Evolutionary conservation across 495 filamentous ascomycete genomes (phyloP).

Genomic region (Talaromyces adpressus): DNA sequence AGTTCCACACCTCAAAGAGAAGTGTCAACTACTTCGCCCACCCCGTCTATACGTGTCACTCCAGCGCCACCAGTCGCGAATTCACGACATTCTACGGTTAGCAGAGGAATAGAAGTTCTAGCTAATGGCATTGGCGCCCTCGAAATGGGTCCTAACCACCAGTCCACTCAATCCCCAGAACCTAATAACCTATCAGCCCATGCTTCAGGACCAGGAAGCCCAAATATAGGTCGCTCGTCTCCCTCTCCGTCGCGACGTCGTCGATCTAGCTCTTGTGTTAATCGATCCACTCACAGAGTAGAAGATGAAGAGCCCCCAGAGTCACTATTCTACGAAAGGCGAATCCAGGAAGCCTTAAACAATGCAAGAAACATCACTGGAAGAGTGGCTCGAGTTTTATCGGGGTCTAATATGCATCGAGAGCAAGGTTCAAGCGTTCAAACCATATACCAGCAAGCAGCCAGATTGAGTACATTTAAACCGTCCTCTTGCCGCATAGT

Average conservation of each 20-base stretch:
- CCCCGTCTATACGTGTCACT: constrained; percentile 5
- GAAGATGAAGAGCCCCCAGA: constrained; percentile 4
- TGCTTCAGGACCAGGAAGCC: background rate
- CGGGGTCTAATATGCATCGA: background rate
- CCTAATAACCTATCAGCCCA: background rate
- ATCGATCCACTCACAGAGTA: constrained; percentile 1
- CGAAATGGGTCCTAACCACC: background rate
- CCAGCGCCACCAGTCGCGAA: background rate
- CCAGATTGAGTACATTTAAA: constrained; percentile 5
- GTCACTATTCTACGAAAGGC: constrained; percentile 1
- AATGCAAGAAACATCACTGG: background rate
- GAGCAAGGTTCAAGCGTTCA: constrained; percentile 6
- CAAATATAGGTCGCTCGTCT: background rate
- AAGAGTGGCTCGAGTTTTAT: constrained; percentile 1
- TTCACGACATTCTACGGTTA: constrained; percentile 1
- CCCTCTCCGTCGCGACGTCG: constrained; percentile 1
- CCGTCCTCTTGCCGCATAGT: constrained; percentile 5
- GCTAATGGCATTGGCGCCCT: constrained; percentile 1
- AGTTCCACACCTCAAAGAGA: background rate
- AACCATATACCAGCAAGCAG: constrained; percentile 1
- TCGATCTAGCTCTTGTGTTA: background rate
- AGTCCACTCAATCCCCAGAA: background rate
- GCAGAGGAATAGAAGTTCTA: constrained; percentile 3
- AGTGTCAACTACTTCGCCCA: constrained; percentile 1
- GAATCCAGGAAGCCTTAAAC: background rate